Evolutionary conservation across 2,329 filamentous ascomycete genomes (phyloP).

Genomic region (Triangularia setosa): DNA sequence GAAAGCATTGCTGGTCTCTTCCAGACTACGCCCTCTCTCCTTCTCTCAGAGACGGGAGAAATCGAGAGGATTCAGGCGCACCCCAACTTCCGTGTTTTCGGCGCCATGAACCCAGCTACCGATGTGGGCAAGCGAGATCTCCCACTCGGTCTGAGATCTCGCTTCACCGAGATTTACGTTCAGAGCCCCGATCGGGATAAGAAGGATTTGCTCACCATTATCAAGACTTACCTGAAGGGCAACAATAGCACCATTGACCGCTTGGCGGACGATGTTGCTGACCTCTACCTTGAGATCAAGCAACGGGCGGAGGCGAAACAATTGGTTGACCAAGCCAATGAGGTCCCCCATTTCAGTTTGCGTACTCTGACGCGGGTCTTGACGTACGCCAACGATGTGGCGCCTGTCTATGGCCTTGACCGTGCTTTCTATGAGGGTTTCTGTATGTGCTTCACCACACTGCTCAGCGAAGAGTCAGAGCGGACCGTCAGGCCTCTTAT

Average conservation of each 20-base stretch:
- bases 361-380: constrained; percentile 88
- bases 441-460: constrained; percentile 94
- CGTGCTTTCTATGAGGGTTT: constrained; percentile 91
- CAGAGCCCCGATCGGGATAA: constrained; percentile 82
- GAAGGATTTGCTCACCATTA: constrained; percentile 82
- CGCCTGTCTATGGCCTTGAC: constrained; percentile 77
- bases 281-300: constrained; percentile 85
- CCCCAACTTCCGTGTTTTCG: constrained; percentile 91
- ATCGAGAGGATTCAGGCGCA: constrained; percentile 87
- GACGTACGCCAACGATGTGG: constrained; percentile 81
- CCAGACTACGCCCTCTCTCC: constrained; percentile 72
- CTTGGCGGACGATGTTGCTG: constrained; percentile 74
- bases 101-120: constrained; percentile 98
- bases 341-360: constrained; percentile 95
- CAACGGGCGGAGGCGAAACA: constrained; percentile 73
- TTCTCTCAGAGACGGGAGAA: constrained; percentile 90
- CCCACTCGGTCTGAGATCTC: constrained; percentile 59
- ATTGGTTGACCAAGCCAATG: constrained; percentile 90
- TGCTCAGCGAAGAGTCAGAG: constrained; percentile 80
- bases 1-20: constrained; percentile 91
- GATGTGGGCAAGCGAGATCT: constrained; percentile 96
- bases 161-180: constrained; percentile 95
- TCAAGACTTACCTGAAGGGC: constrained; percentile 79
- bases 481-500: constrained; percentile 74
- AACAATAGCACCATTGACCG: constrained; percentile 68